Conservation (phyloP, 257 asterid species). For the Gynochthodes officinalis region DNA sequence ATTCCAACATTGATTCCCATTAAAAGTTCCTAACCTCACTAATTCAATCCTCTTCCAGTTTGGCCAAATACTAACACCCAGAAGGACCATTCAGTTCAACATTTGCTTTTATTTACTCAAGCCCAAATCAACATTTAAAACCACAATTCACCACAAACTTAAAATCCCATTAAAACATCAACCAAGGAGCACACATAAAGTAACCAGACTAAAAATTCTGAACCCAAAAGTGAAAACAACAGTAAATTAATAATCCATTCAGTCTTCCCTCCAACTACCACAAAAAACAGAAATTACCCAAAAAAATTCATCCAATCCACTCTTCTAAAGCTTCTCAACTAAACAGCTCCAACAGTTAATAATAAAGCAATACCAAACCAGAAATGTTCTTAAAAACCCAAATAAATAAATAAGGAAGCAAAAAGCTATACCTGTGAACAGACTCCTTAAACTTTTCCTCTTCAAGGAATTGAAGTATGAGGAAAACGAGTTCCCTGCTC, state of each 20-base stretch:
- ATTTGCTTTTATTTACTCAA: not conserved
- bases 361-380: not conserved
- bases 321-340: not conserved
- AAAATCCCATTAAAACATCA: not conserved
- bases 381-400: not conserved
- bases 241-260: not conserved
- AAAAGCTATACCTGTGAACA: constrained; percentile 61
- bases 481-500: constrained; percentile 92
- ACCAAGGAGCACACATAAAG: not conserved
- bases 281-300: constrained; percentile 1
- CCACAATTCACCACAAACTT: not conserved
- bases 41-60: not conserved
- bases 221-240: not conserved
- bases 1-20: not conserved
- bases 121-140: not conserved
- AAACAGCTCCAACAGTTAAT: not conserved
- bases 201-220: not conserved
- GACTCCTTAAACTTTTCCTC: constrained; percentile 98
- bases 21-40: not conserved
- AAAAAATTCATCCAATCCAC: not conserved
- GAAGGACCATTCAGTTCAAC: not conserved
- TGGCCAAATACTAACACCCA: not conserved
- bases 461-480: constrained; percentile 91
- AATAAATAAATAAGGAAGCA: not conserved
- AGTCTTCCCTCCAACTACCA: not conserved